Conservation (phyloP, 495 filamentous ascomycete species). For the Aspergillus nidulans region DNA sequence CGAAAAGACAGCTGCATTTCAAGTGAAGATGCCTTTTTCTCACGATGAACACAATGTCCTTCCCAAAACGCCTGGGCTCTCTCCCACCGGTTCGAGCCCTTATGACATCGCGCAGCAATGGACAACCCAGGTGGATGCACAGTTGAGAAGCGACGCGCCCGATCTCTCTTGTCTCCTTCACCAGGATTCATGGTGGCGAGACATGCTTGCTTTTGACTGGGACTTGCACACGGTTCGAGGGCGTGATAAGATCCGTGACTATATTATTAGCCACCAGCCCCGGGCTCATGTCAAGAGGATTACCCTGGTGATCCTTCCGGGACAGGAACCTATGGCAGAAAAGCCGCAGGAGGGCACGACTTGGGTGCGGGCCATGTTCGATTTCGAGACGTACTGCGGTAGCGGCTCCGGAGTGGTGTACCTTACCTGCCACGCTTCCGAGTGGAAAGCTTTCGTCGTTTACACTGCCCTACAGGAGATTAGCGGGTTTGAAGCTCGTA, state of each 20-base stretch:
- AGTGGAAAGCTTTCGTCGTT: slow-evolving; percentile 62
- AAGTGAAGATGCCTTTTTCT: no score
- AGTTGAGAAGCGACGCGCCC: background rate
- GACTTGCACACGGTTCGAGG: slow-evolving; percentile 51
- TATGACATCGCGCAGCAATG: background rate
- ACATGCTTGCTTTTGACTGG: slow-evolving; percentile 59
- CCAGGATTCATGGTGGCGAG: slow-evolving; percentile 56
- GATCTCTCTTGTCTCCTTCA: slow-evolving; percentile 41
- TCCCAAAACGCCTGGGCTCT: background rate
- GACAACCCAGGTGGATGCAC: background rate
- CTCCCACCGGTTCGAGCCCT: background rate
- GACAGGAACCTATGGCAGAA: slow-evolving; percentile 37
- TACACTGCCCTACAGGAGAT: slow-evolving; percentile 55
- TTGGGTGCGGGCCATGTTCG: slow-evolving; percentile 50
- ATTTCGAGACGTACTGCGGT: slow-evolving; percentile 49
- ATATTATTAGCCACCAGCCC: slow-evolving; percentile 38
- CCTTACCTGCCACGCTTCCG: slow-evolving; percentile 39
- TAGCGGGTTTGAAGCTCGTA: slow-evolving; percentile 44
- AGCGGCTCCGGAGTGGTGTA: slow-evolving; percentile 55
- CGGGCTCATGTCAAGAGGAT: slow-evolving; percentile 11
- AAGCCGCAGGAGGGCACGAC: slow-evolving; percentile 20
- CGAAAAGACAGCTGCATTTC: no score
- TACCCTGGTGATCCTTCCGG: slow-evolving; percentile 31
- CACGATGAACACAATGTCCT: background rate
- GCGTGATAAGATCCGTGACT: slow-evolving; percentile 39